Base-by-base conservation (phyloP, 2,329 filamentous ascomycete genomes). In the Xylaria sp. region DNA sequence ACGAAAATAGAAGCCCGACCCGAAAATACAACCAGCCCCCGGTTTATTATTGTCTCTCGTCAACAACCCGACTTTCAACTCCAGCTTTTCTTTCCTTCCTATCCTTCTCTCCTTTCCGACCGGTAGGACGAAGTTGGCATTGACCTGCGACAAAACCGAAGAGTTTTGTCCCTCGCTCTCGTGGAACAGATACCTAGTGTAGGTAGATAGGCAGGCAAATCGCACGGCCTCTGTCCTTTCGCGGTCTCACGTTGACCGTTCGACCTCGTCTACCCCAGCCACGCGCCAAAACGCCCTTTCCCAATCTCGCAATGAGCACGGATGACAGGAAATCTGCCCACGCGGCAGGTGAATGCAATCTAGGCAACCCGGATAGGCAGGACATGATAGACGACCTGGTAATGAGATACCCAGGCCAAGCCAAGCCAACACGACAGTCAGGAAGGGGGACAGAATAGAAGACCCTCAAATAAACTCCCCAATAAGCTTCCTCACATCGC, bases 401-500 rank as follows among this genome's bases (percentile, higher is more conserved):
- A n/a, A n/a, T n/a, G n/a, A n/a, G n/a, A n/a, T n/a, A n/a, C n/a
- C n/a, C n/a, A n/a, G n/a, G n/a, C n/a, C n/a, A n/a, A n/a, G n/a
- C n/a, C n/a, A n/a, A n/a, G n/a, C n/a, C n/a, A n/a, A n/a, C n/a
- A n/a, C n/a, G n/a, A n/a, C n/a, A n/a, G n/a, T n/a, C n/a, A n/a
- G n/a, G n/a, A n/a, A n/a, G n/a, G n/a, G n/a, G n/a, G n/a, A n/a
- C n/a, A n/a, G n/a, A n/a, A n/a, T n/a, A n/a, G n/a, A 48, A 46
- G 39, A 8, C 9, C 31, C 31, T 58, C 44, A 52, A 15, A 15
- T n/a, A 4, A 87, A 83, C 1, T 87, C 84, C 78, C 86, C 81
- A 73, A 84, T 80, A 55, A 89, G 73, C 78, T 84, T 84, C 62
- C 84, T 81, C 4, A 89, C 82, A 73, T 94, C 90, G 2, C 91